Evolutionary conservation across 176 grass and related monocot species (phyloP).

Genomic region (Aegilops sharonensis): DNA sequence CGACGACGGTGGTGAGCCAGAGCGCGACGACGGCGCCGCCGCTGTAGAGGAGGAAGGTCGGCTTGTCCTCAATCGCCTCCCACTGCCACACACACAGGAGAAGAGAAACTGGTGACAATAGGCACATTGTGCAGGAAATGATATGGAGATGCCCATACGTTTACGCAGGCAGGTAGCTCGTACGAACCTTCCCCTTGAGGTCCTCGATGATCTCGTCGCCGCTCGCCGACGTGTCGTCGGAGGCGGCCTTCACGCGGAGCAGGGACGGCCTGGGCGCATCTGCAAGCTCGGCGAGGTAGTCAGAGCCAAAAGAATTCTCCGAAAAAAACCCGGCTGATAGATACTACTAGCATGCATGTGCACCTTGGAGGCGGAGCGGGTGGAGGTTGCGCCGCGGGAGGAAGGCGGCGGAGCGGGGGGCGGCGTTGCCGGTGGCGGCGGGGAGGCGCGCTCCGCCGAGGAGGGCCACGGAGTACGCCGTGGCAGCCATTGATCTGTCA

Average conservation of each 20-base stretch:
- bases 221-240: conserved; percentile 67
- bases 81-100: conserved; percentile 47
- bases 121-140: not conserved
- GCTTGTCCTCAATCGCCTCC: conserved; percentile 93
- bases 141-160: not conserved
- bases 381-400: conserved; percentile 36
- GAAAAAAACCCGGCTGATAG: not conserved
- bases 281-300: not conserved
- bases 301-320: not conserved
- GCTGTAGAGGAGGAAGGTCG: conserved; percentile 88
- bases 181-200: conserved; percentile 75
- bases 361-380: conserved; percentile 44
- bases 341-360: not conserved
- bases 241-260: conserved; percentile 60
- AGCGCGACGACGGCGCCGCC: conserved; percentile 77
- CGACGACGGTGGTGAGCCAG: conserved; percentile 86
- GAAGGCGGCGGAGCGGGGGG: conserved; percentile 34
- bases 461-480: conserved; percentile 75
- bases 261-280: conserved; percentile 65
- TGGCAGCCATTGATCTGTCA: conserved; percentile 36
- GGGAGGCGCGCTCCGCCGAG: conserved; percentile 65
- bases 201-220: conserved; percentile 75
- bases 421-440: not conserved
- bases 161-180: not conserved
- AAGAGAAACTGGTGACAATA: not conserved